Evolutionary conservation across 2,329 filamentous ascomycete species (phyloP).

Genomic region (Aquanectria penicillioides): DNA sequence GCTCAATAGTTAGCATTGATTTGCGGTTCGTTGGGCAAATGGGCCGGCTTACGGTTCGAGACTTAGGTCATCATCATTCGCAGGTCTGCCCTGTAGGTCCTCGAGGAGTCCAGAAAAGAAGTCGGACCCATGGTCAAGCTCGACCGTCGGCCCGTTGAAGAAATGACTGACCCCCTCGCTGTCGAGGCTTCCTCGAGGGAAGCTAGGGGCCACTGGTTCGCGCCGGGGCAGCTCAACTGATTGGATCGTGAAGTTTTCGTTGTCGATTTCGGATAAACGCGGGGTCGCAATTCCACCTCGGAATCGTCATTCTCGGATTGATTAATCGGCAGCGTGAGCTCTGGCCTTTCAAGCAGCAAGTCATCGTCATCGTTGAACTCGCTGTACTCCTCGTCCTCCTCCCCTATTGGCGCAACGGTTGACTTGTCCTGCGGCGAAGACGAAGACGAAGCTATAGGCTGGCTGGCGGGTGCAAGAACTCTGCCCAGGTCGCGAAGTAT

Average conservation of each 20-base stretch:
- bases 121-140: slow-evolving; percentile 58
- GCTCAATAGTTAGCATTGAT: slow-evolving; percentile 20
- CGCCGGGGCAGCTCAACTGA: slow-evolving; percentile 70
- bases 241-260: slow-evolving; percentile 67
- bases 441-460: slow-evolving; percentile 58
- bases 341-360: slow-evolving; percentile 59
- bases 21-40: not conserved
- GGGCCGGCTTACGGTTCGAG: slow-evolving; percentile 54
- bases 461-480: slow-evolving; percentile 60
- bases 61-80: slow-evolving; percentile 52
- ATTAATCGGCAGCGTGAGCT: slow-evolving; percentile 65
- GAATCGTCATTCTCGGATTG: slow-evolving; percentile 51
- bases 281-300: slow-evolving; percentile 64
- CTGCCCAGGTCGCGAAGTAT: slow-evolving; percentile 64
- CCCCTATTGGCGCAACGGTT: slow-evolving; percentile 41
- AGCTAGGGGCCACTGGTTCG: slow-evolving; percentile 54
- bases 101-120: slow-evolving; percentile 62
- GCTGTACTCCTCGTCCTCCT: slow-evolving; percentile 58
- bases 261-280: slow-evolving; percentile 63
- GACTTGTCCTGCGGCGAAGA: slow-evolving; percentile 51
- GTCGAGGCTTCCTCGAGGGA: slow-evolving; percentile 64
- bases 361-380: slow-evolving; percentile 64
- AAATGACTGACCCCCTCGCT: slow-evolving; percentile 65
- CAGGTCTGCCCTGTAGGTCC: slow-evolving; percentile 52
- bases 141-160: slow-evolving; percentile 53